Conservation (phyloP, 2,329 filamentous ascomycete genomes). For the Aphanocladium album region DNA sequence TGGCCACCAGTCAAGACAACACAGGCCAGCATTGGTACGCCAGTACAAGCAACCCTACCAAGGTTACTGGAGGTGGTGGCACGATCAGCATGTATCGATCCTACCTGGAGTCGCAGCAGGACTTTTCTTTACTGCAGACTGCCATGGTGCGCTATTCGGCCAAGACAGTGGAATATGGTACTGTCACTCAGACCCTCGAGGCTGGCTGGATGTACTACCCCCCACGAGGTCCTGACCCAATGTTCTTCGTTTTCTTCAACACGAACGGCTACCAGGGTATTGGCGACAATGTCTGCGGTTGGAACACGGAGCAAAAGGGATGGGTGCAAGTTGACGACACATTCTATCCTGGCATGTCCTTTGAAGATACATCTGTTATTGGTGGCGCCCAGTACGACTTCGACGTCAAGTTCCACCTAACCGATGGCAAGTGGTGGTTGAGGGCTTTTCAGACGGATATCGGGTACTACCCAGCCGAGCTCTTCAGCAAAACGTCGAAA, state of each 20-base stretch:
- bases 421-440: constrained; percentile 20
- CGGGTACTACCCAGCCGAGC: constrained; percentile 19
- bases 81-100: constrained; percentile 17
- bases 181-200: constrained; percentile 18
- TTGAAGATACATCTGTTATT: constrained; percentile 14
- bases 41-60: constrained; percentile 11
- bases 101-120: constrained; percentile 12
- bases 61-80: constrained; percentile 16
- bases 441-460: constrained; percentile 14
- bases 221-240: constrained; percentile 9
- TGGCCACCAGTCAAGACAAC: constrained; percentile 1
- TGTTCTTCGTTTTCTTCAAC: constrained; percentile 20
- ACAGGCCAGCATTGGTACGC: constrained; percentile 19
- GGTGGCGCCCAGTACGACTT: constrained; percentile 17
- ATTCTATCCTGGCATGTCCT: constrained; percentile 18
- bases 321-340: constrained; percentile 18
- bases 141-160: constrained; percentile 16
- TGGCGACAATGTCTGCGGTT: constrained; percentile 17
- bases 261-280: constrained; percentile 16
- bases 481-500: constrained; percentile 14
- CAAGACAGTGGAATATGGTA: constrained; percentile 9
- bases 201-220: constrained; percentile 21
- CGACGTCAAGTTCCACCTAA: constrained; percentile 14
- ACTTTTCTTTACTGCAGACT: constrained; percentile 20
- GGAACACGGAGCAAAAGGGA: constrained; percentile 17